Conservation (phyloP, 1,284 basidiomycete species). For the Ustilago trichophora region DNA sequence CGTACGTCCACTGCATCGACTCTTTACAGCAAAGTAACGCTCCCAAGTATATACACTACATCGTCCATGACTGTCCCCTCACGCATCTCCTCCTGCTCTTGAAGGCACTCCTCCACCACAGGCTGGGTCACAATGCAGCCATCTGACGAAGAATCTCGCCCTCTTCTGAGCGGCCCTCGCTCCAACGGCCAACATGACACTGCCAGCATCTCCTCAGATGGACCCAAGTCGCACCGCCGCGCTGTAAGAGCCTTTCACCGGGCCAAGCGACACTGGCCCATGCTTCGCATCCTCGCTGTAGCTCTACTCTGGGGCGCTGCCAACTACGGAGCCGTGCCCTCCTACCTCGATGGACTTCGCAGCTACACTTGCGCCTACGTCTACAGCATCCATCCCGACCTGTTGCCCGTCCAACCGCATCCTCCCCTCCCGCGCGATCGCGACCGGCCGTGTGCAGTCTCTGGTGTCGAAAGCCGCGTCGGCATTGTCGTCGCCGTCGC, state of each 20-base stretch:
- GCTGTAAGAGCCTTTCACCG: not conserved
- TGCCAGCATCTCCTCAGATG: not conserved
- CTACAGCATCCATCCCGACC: constrained; percentile 27
- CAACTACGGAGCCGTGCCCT: constrained; percentile 30
- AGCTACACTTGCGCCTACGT: constrained; percentile 37
- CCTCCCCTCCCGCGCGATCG: constrained; percentile 28
- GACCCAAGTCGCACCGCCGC: not conserved
- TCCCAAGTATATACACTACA: too few species aligned
- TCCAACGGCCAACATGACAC: constrained; percentile 1
- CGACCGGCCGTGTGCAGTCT: constrained; percentile 39
- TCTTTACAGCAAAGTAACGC: too few species aligned
- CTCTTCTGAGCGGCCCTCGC: constrained; percentile 11
- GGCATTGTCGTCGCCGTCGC: constrained; percentile 37
- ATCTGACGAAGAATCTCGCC: constrained; percentile 18
- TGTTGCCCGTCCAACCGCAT: constrained; percentile 25
- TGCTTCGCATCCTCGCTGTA: constrained; percentile 28
- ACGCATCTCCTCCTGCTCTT: too few species aligned
- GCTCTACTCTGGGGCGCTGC: constrained; percentile 31
- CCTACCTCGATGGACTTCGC: constrained; percentile 36
- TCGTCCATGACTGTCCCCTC: too few species aligned
- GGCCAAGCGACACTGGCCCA: constrained; percentile 20
- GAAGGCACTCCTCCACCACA: too few species aligned
- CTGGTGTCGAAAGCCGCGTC: constrained; percentile 41
- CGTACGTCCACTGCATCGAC: too few species aligned
- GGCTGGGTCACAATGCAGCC: constrained; percentile 21